Evolutionary conservation across 2,329 filamentous ascomycete species (phyloP).

Genomic region (Colletotrichum tamarilloi): DNA sequence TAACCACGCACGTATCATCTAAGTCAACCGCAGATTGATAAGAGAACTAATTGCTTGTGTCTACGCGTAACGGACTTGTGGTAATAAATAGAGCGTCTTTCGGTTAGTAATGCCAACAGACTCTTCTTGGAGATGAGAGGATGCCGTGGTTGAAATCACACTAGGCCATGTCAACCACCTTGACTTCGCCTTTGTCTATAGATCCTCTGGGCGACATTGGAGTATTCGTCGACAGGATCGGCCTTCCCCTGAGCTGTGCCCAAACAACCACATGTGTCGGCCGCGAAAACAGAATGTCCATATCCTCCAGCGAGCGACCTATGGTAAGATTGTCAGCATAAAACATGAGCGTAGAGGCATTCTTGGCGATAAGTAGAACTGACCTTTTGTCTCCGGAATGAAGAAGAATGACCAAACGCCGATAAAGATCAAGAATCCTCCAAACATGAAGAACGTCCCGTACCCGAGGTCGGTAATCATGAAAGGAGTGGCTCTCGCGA

Average conservation of each 20-base stretch:
- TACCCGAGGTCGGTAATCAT: conserved; percentile 56
- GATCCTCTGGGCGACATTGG: not conserved
- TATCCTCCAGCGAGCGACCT: conserved; percentile 58
- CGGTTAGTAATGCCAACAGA: too few species aligned
- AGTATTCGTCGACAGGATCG: not conserved
- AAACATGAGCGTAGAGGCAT: not conserved
- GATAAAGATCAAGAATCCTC: conserved; percentile 55
- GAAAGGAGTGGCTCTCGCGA: conserved; percentile 51
- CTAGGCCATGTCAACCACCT: too few species aligned
- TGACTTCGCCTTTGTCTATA: too few species aligned
- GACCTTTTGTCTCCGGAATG: conserved; percentile 63
- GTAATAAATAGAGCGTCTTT: too few species aligned
- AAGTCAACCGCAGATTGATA: too few species aligned
- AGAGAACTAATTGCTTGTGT: too few species aligned
- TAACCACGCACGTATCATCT: too few species aligned
- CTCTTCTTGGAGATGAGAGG: too few species aligned
- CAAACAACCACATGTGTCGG: conserved; percentile 47
- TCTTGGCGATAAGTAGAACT: not conserved
- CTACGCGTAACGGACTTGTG: too few species aligned
- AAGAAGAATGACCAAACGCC: conserved; percentile 61
- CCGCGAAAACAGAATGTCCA: conserved; percentile 50
- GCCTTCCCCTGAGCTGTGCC: conserved; percentile 38
- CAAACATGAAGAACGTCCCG: conserved; percentile 66
- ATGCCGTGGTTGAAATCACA: too few species aligned
- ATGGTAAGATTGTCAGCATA: not conserved